Evolutionary conservation across 2,329 filamentous ascomycete genomes (phyloP).

Genomic region (Xylaria sp.): DNA sequence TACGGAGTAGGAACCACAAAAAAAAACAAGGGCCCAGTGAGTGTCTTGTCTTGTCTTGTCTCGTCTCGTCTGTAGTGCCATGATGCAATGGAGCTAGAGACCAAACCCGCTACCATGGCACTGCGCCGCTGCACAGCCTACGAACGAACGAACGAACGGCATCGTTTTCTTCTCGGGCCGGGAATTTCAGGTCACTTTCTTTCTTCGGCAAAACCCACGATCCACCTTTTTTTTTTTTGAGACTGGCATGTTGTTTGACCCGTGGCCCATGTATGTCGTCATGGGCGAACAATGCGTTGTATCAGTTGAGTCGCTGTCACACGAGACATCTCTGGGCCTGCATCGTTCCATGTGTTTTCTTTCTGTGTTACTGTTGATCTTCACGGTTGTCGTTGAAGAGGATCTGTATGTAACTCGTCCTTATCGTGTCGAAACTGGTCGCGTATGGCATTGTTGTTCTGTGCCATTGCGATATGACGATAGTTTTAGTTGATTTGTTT

Average conservation of each 20-base stretch:
- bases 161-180: not conserved
- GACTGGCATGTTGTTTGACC: not conserved
- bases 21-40: not conserved
- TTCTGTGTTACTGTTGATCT: not conserved
- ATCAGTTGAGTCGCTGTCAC: not conserved
- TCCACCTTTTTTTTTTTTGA: not conserved
- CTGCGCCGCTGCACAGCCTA: not conserved
- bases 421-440: not conserved
- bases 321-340: not conserved
- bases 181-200: not conserved
- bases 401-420: not conserved
- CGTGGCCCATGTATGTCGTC: not conserved
- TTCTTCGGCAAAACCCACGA: not conserved
- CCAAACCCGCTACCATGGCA: not conserved
- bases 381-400: not conserved
- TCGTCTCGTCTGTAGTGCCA: conserved; percentile 4
- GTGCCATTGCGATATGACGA: conserved; percentile 12
- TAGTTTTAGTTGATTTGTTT: conserved; percentile 6
- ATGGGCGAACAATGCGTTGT: not conserved
- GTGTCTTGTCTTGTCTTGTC: not conserved
- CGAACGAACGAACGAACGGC: not conserved
- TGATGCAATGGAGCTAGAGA: conserved; percentile 9
- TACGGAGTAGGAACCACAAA: not conserved
- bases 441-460: not conserved
- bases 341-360: not conserved